Evolutionary conservation across 495 filamentous ascomycete genomes (phyloP).

Genomic region (Annulohypoxylon moriforme): DNA sequence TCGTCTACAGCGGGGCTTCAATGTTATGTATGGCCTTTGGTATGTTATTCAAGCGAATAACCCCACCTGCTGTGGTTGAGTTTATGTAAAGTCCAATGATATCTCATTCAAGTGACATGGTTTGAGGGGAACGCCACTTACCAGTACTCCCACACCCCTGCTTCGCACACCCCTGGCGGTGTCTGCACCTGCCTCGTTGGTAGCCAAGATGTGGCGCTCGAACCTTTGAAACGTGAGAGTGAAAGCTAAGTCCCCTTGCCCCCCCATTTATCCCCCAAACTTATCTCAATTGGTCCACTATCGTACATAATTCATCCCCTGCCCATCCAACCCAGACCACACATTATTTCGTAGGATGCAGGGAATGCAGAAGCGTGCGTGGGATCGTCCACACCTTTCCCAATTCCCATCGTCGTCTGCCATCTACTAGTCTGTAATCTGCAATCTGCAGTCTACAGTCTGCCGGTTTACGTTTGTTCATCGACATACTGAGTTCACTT

Average conservation of each 20-base stretch:
- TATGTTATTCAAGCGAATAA: not conserved
- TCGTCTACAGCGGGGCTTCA: not conserved
- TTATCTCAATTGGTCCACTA: slow-evolving; percentile 14
- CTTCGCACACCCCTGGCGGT: not conserved
- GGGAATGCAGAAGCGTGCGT: slow-evolving; percentile 27
- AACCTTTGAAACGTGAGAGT: slow-evolving; percentile 28
- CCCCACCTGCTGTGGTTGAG: slow-evolving; percentile 31
- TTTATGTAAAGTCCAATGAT: not conserved
- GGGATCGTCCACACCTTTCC: slow-evolving; percentile 33
- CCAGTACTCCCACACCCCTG: slow-evolving; percentile 4
- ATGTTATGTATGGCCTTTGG: slow-evolving; percentile 1
- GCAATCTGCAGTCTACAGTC: not conserved
- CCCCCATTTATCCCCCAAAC: slow-evolving; percentile 13
- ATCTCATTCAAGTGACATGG: not conserved
- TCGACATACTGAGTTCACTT: slow-evolving; percentile 36
- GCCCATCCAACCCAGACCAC: not conserved
- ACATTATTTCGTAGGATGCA: slow-evolving; percentile 22
- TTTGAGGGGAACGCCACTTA: not conserved
- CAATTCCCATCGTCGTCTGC: not conserved
- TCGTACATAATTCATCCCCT: not conserved
- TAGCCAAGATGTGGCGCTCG: slow-evolving; percentile 31
- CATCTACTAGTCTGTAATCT: slow-evolving; percentile 3
- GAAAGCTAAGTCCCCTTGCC: not conserved
- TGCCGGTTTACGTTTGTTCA: slow-evolving; percentile 17
- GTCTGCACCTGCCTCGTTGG: not conserved